Evolutionary conservation across 345 rosid genomes (phyloP).

Genomic region (Mangifera indica): DNA sequence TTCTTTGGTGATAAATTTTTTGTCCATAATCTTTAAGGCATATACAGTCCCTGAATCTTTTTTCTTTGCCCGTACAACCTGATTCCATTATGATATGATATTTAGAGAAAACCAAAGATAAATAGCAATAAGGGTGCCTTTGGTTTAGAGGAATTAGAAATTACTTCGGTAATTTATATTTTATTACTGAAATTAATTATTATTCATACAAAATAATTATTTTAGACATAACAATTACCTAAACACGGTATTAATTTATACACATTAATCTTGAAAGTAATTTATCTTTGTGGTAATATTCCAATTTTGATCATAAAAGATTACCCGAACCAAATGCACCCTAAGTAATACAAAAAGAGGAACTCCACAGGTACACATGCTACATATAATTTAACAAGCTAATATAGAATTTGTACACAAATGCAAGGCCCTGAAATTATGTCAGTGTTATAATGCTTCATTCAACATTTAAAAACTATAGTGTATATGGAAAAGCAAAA

Average conservation of each 20-base stretch:
- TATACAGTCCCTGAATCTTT: conserved; percentile 79
- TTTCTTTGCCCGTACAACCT: conserved; percentile 98
- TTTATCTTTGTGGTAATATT: too few relatives aligned
- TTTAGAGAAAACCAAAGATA: conserved; percentile 16
- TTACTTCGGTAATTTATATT: too few relatives aligned
- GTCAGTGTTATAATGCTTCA: background rate
- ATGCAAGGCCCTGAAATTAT: background rate
- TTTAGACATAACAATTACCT: too few relatives aligned
- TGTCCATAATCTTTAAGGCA: conserved; percentile 99
- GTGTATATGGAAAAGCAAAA: background rate
- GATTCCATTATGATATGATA: conserved; percentile 22
- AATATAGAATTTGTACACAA: background rate
- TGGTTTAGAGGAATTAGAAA: too few relatives aligned
- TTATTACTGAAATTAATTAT: too few relatives aligned
- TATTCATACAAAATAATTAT: too few relatives aligned
- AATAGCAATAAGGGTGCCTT: conserved; percentile 17
- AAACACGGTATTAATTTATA: too few relatives aligned
- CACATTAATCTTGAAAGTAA: too few relatives aligned
- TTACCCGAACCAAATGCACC: too few relatives aligned
- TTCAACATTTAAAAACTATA: background rate
- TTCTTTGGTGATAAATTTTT: conserved; percentile 95
- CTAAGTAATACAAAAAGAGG: background rate
- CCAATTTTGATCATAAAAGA: too few relatives aligned
- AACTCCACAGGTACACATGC: background rate
- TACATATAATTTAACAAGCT: background rate